These are phyloP conservation scores for Ophiostoma sp. DNA, from an alignment of 2,329 filamentous ascomycete species.

Conservation along the genomic window DNA sequence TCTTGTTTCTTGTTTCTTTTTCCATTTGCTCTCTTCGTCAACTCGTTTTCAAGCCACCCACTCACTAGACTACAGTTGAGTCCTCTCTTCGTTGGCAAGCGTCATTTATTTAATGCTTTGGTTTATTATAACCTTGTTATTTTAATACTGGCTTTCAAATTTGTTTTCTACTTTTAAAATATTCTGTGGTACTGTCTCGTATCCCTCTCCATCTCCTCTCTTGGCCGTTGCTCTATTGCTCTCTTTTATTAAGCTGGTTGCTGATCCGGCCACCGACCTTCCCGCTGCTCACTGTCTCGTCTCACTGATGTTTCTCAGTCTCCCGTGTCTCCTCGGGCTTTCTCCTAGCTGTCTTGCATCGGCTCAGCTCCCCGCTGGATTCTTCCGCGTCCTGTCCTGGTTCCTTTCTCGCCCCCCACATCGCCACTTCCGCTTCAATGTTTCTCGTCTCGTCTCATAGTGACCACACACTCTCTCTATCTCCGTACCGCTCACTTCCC, in stretches of 20 bases:
- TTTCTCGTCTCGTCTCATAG: background rate
- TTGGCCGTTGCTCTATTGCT: background rate
- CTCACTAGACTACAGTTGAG: background rate
- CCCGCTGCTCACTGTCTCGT: background rate
- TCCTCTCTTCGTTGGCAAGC: background rate
- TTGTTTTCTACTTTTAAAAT: background rate
- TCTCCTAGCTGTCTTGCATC: background rate
- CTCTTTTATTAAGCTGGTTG: background rate
- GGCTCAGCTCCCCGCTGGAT: background rate
- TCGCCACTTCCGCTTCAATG: background rate
- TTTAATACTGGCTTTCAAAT: background rate
- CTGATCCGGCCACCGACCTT: background rate
- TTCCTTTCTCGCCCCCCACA: background rate
- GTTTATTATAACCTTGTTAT: no score
- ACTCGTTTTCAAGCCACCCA: background rate
- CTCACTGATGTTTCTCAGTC: background rate
- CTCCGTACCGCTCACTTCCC: background rate
- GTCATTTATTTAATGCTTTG: background rate
- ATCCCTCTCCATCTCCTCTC: background rate
- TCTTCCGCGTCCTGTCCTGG: background rate
- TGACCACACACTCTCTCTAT: background rate
- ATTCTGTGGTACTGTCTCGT: background rate
- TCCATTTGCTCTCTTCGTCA: background rate
- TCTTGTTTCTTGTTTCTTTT: background rate
- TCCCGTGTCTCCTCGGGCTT: background rate